Evolutionary conservation across 129 eudicot genomes (phyloP).

Genomic region (Flaveria sonorensis): DNA sequence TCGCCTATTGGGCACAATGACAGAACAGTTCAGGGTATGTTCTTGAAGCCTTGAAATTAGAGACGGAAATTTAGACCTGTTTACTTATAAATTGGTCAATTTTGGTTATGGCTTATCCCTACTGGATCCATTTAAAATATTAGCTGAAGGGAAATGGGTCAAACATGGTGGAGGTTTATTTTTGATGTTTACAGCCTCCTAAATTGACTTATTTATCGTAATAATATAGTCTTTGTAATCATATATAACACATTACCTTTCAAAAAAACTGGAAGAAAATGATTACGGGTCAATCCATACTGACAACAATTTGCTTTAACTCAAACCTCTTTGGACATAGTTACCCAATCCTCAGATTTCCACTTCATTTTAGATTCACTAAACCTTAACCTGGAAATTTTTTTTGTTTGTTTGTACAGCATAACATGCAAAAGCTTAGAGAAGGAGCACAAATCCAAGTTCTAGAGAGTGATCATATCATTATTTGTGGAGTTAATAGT

Average conservation of each 20-base stretch:
- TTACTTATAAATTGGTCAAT: not conserved
- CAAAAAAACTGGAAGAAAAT: not conserved
- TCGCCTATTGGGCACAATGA: slow-evolving; percentile 95
- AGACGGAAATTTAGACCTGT: not conserved
- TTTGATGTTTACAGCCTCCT: not conserved
- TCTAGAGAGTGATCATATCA: slow-evolving; percentile 85
- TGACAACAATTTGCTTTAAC: not conserved
- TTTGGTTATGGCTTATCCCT: not conserved
- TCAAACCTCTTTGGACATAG: not conserved
- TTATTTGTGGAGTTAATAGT: slow-evolving; percentile 93
- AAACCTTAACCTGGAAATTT: slow-evolving; percentile 21
- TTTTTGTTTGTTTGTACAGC: slow-evolving; percentile 49
- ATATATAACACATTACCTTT: not conserved
- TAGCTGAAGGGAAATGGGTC: not conserved
- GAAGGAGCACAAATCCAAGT: slow-evolving; percentile 98
- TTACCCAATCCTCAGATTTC: not conserved
- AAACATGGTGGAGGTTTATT: not conserved
- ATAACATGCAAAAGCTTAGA: slow-evolving; percentile 88
- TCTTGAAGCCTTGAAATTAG: slow-evolving; percentile 19
- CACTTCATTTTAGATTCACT: not conserved
- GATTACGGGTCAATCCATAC: not conserved
- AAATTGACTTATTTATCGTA: not conserved
- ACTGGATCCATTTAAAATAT: not conserved
- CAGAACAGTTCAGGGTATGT: slow-evolving; percentile 94
- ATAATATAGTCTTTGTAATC: not conserved